These are phyloP conservation scores for Claviceps maximensis DNA, from an alignment of 2,329 filamentous ascomycete genomes.

Conservation along the genomic window DNA sequence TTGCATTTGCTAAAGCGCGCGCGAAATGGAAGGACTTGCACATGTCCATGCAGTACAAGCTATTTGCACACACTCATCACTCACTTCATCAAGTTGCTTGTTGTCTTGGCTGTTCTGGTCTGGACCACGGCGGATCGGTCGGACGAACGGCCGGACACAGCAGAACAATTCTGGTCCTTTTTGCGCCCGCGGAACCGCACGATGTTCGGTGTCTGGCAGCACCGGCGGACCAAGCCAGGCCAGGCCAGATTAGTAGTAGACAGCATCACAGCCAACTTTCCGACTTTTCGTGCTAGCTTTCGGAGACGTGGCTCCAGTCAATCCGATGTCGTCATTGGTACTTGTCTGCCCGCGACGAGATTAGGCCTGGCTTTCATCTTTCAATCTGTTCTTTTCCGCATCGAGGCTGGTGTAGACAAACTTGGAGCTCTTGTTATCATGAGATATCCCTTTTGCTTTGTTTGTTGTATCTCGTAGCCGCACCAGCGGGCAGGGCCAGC, in stretches of 20 bases:
- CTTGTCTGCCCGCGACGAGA: neutral
- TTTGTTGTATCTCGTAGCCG: too few relatives aligned
- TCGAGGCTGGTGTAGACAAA: neutral
- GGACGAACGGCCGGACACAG: neutral
- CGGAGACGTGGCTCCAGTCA: neutral
- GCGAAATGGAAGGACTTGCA: too few relatives aligned
- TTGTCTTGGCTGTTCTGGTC: neutral
- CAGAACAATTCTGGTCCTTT: neutral
- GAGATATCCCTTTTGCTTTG: too few relatives aligned
- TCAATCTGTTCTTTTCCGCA: neutral
- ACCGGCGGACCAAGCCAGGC: too few relatives aligned
- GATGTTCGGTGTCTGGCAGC: too few relatives aligned
- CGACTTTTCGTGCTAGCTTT: neutral
- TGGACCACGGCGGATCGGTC: neutral
- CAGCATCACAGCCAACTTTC: neutral
- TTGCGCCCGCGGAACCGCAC: too few relatives aligned
- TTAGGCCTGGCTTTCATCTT: too few relatives aligned
- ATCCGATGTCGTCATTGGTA: neutral
- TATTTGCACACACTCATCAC: too few relatives aligned
- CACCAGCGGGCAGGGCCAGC: too few relatives aligned
- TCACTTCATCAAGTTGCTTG: too few relatives aligned
- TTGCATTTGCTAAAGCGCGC: too few relatives aligned
- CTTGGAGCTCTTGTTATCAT: neutral
- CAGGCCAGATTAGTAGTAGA: neutral
- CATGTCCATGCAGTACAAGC: too few relatives aligned